A percentile compares a stretch with the other conserved stretches of the same genome.
phyloP scores from a whole-genome alignment of 1,139 yeast species.

The Yamadazyma diddensiae region DNA sequence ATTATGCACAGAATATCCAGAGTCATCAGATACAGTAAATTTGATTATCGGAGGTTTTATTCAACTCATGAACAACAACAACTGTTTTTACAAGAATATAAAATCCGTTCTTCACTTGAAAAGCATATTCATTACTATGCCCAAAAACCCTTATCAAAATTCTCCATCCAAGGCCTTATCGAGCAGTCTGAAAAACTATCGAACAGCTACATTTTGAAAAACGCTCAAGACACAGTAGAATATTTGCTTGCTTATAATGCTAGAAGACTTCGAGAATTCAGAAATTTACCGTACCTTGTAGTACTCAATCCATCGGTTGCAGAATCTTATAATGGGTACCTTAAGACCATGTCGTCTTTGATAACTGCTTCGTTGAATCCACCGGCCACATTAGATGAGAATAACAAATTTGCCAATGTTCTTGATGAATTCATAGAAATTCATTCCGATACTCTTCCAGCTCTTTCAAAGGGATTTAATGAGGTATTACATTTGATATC shows the following conservation, averaged over 20 bases:
- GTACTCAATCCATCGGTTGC: conserved; percentile 87
- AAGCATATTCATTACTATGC: conserved; percentile 51
- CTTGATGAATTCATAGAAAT: conserved; percentile 62
- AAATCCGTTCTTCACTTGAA: conserved; percentile 50
- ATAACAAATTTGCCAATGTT: conserved; percentile 43
- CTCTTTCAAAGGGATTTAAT: conserved; percentile 75
- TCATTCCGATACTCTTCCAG: conserved; percentile 81
- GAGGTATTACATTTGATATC: conserved; percentile 63
- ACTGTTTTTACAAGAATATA: conserved; percentile 42
- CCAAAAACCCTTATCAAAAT: conserved; percentile 41
- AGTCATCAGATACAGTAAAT: no score
- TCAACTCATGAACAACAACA: conserved; percentile 21
- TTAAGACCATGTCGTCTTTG: conserved; percentile 65
- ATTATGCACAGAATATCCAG: no score
- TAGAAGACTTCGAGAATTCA: conserved; percentile 62
- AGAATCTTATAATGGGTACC: conserved; percentile 70
- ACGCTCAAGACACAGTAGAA: conserved; percentile 43
- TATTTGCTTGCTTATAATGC: conserved; percentile 47
- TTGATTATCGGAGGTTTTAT: no score
- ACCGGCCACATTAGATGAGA: conserved; percentile 51
- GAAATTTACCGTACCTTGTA: conserved; percentile 76
- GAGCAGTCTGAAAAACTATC: conserved; percentile 40
- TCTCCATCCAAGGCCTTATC: conserved; percentile 45
- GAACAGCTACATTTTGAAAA: conserved; percentile 28
- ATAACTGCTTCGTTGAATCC: conserved; percentile 39